Percentiles rank a stretch among this genome's conserved stretches.
Evolutionary conservation across 164 flowering plant species (phyloP).

Genomic region (Nymphaea thermarum): DNA sequence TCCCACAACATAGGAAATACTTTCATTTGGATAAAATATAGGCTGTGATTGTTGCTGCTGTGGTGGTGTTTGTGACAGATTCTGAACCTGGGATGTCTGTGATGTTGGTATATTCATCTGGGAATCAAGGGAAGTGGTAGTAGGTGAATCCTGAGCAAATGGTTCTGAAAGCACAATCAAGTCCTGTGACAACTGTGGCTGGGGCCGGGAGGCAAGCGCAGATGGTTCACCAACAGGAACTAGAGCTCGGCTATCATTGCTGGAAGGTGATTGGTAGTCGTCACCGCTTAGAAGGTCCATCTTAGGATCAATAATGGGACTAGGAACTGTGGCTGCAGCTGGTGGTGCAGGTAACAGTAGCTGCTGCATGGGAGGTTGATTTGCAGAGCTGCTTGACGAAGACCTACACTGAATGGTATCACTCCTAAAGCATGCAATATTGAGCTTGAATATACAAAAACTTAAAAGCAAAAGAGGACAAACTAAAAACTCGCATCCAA

Average conservation of each 20-base stretch:
- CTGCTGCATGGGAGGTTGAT: slow-evolving; percentile 19
- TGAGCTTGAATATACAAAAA: background rate
- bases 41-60: background rate
- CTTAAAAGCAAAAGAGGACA: too few relatives aligned
- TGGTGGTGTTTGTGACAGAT: too few relatives aligned
- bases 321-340: slow-evolving; percentile 9
- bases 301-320: slow-evolving; percentile 34
- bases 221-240: slow-evolving; percentile 55
- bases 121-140: background rate
- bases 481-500: background rate
- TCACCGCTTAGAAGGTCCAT: slow-evolving; percentile 89
- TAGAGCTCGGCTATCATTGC: slow-evolving; percentile 45
- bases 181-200: slow-evolving; percentile 32
- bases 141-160: slow-evolving; percentile 26
- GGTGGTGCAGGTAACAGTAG: slow-evolving; percentile 17
- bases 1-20: background rate
- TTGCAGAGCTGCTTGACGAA: slow-evolving; percentile 15
- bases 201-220: slow-evolving; percentile 24
- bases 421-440: background rate
- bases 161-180: slow-evolving; percentile 69
- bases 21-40: background rate
- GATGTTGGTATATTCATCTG: background rate
- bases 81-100: background rate
- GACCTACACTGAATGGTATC: slow-evolving; percentile 14
- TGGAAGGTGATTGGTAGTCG: slow-evolving; percentile 50